Base-by-base conservation (phyloP, 2,329 filamentous ascomycete species). In the Colletotrichum horii region DNA sequence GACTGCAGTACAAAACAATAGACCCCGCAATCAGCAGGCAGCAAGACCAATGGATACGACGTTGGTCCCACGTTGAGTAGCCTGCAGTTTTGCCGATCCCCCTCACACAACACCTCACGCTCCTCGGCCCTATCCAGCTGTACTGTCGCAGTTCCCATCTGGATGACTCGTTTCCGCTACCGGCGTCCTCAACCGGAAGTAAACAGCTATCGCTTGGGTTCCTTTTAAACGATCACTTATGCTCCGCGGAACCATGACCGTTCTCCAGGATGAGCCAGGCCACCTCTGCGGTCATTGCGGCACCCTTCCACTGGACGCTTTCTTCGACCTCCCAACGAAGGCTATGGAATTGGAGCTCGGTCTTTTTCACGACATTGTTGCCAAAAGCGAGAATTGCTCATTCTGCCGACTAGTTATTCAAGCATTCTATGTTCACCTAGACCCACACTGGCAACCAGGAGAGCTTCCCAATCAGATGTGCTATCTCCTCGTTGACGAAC, bases 161-260 rank as follows among this genome's bases (percentile, higher is more conserved):
- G 14, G 0, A 0, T 22, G 12, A 7, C 2, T 22, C n/a, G 4
- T 14, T 52, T 14, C 6, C n/a, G 22, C 19, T 11, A 4, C 1
- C 43, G 11, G 14, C 19, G 7, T 22, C 8, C 38, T 48, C 19
- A 14, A 14, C 19, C 43, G 0, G n/a, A 11, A n/a, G n/a, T n/a
- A n/a, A n/a, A n/a, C n/a, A n/a, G n/a, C n/a, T n/a, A n/a, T n/a
- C n/a, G n/a, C n/a, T n/a, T n/a, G n/a, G n/a, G n/a, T n/a, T n/a
- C n/a, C n/a, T n/a, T n/a, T n/a, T n/a, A n/a, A n/a, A n/a, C n/a
- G n/a, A n/a, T n/a, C n/a, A n/a, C n/a, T n/a, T n/a, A n/a, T 12
- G 2, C 9, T n/a, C 14, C 12, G 14, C 11, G 55, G 24, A 30
- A 6, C 1, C 55, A 58, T 58, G 55, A 4, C 14, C 16, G 22